phyloP scores from a whole-genome alignment of 352 stramenopile species.

The Globisporangium echinulatum region DNA sequence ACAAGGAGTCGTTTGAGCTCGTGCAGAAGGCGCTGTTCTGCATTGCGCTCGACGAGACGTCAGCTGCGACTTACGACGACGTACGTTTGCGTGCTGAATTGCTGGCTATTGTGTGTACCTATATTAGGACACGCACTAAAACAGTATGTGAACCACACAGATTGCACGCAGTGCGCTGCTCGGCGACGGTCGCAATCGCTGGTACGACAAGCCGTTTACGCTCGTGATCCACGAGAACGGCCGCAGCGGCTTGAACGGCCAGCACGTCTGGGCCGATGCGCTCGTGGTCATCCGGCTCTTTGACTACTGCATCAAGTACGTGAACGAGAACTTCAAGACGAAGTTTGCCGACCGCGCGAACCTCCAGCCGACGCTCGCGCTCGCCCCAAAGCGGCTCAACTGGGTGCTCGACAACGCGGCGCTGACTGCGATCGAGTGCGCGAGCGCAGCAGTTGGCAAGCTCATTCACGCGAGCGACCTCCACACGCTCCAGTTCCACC shows the following conservation, averaged over 20 bases:
- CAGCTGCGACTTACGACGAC: slow-evolving; percentile 73
- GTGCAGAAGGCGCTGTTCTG: slow-evolving; percentile 92
- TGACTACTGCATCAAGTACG: slow-evolving; percentile 92
- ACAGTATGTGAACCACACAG: slow-evolving; percentile 8
- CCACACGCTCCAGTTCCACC: slow-evolving; percentile 86
- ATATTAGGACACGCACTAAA: too few species aligned
- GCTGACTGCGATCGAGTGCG: slow-evolving; percentile 78
- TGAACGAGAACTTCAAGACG: slow-evolving; percentile 88
- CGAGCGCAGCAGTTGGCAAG: slow-evolving; percentile 86
- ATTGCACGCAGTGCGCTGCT: slow-evolving; percentile 82
- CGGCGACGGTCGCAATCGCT: slow-evolving; percentile 92
- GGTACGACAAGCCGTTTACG: slow-evolving; percentile 98
- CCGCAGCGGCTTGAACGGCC: slow-evolving; percentile 92
- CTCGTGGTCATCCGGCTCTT: slow-evolving; percentile 93
- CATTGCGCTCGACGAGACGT: slow-evolving; percentile 90
- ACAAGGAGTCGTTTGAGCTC: slow-evolving; percentile 88
- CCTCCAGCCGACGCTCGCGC: slow-evolving; percentile 49
- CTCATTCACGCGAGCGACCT: slow-evolving; percentile 91
- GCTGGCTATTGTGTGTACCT: background rate
- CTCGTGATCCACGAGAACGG: slow-evolving; percentile 95
- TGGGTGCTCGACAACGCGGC: slow-evolving; percentile 83
- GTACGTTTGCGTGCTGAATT: slow-evolving; percentile 11
- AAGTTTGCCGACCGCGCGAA: slow-evolving; percentile 73
- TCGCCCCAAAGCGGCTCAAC: slow-evolving; percentile 68
- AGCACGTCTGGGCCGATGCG: slow-evolving; percentile 97